Percentiles rank a stretch among this genome's conserved stretches.
Conservation (phyloP, 2,329 filamentous ascomycete species). For the Chaetoscypha palmicola region DNA sequence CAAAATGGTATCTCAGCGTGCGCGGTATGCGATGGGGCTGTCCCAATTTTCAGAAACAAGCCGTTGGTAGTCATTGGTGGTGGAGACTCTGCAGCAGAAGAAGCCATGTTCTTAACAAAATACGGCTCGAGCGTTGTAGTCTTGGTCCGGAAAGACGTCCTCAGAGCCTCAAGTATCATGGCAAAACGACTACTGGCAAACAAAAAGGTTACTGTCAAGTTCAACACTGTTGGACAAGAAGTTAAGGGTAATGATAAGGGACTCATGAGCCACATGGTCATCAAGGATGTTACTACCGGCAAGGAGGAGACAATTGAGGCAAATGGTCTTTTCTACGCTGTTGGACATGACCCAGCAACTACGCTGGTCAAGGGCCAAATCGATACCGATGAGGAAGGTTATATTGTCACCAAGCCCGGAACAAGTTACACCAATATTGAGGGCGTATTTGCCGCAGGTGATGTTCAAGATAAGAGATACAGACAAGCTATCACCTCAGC, state of each 20-base stretch:
- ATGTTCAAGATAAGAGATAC: slow-evolving; percentile 98
- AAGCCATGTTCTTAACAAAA: slow-evolving; percentile 95
- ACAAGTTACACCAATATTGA: slow-evolving; percentile 81
- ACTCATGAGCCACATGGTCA: slow-evolving; percentile 79
- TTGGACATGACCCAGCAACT: slow-evolving; percentile 93
- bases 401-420: slow-evolving; percentile 82
- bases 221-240: slow-evolving; percentile 75
- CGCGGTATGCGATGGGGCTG: slow-evolving; percentile 93
- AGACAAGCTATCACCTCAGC: slow-evolving; percentile 97
- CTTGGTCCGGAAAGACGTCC: slow-evolving; percentile 77
- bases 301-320: slow-evolving; percentile 78
- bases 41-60: slow-evolving; percentile 97
- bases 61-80: slow-evolving; percentile 93
- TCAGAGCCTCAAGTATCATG: slow-evolving; percentile 89
- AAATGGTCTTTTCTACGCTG: slow-evolving; percentile 92
- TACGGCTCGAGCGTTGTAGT: slow-evolving; percentile 95
- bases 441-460: slow-evolving; percentile 92
- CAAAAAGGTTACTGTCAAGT: slow-evolving; percentile 85
- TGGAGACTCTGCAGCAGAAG: slow-evolving; percentile 93
- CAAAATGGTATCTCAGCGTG: slow-evolving; percentile 94
- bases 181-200: slow-evolving; percentile 73
- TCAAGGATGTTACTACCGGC: slow-evolving; percentile 73
- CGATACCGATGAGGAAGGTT: slow-evolving; percentile 81
- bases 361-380: slow-evolving; percentile 85
- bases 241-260: slow-evolving; percentile 79